Base-by-base conservation (phyloP, 768 basidiomycete genomes). In the Pulveroboletus frians region DNA sequence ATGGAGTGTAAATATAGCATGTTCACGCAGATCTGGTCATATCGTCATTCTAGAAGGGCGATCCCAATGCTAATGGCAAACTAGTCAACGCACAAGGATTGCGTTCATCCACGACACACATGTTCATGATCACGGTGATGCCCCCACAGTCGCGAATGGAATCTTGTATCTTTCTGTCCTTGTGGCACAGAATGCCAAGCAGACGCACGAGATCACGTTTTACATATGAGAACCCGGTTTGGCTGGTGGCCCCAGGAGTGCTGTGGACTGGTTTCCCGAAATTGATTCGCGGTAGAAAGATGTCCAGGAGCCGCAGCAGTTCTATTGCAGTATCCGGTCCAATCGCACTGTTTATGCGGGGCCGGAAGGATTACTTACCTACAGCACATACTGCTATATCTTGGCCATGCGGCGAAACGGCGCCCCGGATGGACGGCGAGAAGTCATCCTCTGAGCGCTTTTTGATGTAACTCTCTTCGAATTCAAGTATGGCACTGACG, bases 161-260 rank as follows among this genome's bases (percentile, higher is more conserved):
- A 66, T 95, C 88, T 62, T 94, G 92, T 36, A 84, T 81, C 27
- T 68, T 72, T 61, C 68, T 81, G 55, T 76, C 74, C 39, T 76
- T 78, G 60, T 88, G 78, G 45, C 80, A 81, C 11, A 95, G 68
- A 40, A 88, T 76, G 6, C 90, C 91, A n/a, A 95, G 71, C 11
- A 95, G 71, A 15, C 88, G 84, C n/a, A 93, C 88, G 32, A 96
- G 76, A 69, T 94, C 90, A 39, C 91, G 79, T 68, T 95, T 95
- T 51, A 96, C 71, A 64, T 90, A 89, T 1, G 78, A 75, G 64
- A 95, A 92, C 13, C 85, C 83, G n/a, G 76, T 71, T 38, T 72
- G 61, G 46, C 77, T 78, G 34, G 56, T 37, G 44, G 62, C 52
- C 44, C 59, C 64, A 39, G 63, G 56, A 39, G 57, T 59, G 18